Percentiles rank a stretch among this genome's conserved stretches.
Conservation (phyloP, 2,329 filamentous ascomycete genomes). For the Xylariaceae sp. region DNA sequence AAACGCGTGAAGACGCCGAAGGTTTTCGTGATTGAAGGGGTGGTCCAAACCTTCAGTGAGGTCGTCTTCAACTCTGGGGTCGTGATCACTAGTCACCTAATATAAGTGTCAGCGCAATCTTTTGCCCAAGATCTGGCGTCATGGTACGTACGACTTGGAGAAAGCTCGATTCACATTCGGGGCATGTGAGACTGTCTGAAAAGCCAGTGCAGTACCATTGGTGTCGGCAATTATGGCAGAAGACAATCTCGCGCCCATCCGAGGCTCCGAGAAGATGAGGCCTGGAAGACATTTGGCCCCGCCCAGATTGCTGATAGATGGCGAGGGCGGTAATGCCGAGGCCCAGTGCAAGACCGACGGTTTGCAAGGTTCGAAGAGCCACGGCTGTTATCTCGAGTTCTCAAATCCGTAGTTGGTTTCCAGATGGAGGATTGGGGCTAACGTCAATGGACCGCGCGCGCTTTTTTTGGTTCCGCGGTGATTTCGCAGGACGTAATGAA, state of each 20-base stretch:
- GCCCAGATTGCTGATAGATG: conserved; percentile 45
- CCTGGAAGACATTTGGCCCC: conserved; percentile 36
- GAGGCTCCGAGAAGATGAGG: conserved; percentile 45
- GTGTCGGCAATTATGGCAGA: conserved; percentile 73
- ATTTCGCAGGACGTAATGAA: not conserved
- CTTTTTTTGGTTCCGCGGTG: not conserved
- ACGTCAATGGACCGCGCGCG: not conserved
- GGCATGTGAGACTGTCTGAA: conserved; percentile 59
- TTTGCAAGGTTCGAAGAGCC: conserved; percentile 52
- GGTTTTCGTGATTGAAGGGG: conserved; percentile 19
- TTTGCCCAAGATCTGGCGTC: not conserved
- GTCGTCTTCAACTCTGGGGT: conserved; percentile 49
- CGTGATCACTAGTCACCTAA: conserved; percentile 52
- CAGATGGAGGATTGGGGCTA: not conserved
- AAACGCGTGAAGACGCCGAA: conserved; percentile 15
- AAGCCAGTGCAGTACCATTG: conserved; percentile 75
- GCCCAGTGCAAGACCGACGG: conserved; percentile 52
- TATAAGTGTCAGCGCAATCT: conserved; percentile 22
- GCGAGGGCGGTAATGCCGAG: conserved; percentile 54
- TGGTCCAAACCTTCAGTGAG: conserved; percentile 27
- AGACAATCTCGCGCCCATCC: conserved; percentile 65
- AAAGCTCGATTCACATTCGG: conserved; percentile 70
- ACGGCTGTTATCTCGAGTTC: conserved; percentile 35
- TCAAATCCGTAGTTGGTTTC: conserved; percentile 18
- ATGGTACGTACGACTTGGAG: conserved; percentile 71